phyloP scores from a whole-genome alignment of 1,284 basidiomycete genomes.

The Ganoderma sinense region DNA sequence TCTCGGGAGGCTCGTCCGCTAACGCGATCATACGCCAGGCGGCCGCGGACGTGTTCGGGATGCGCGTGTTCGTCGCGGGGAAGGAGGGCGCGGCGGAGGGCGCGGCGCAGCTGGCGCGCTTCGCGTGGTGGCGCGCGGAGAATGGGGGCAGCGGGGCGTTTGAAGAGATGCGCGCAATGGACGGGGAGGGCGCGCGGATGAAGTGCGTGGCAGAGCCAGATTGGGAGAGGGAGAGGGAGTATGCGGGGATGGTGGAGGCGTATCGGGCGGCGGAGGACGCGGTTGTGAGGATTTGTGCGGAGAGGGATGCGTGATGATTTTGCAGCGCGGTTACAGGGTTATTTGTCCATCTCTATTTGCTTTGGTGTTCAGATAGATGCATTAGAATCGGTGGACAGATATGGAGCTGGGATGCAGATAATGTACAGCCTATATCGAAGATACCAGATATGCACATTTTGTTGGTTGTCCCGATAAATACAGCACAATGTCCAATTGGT shows the following conservation, averaged over 20 bases:
- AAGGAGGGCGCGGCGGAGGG: conserved; percentile 78
- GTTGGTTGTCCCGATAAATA: neutral
- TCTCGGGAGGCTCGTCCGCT: conserved; percentile 83
- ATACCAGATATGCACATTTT: neutral
- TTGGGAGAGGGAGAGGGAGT: conserved; percentile 39
- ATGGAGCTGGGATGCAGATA: neutral
- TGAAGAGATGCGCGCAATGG: conserved; percentile 65
- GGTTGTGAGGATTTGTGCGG: conserved; percentile 43
- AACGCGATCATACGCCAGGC: conserved; percentile 81
- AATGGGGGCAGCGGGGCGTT: conserved; percentile 57
- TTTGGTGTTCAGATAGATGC: conserved; percentile 2
- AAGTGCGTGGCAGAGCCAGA: conserved; percentile 68
- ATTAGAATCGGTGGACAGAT: neutral
- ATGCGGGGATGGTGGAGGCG: conserved; percentile 42
- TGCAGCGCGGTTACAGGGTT: neutral
- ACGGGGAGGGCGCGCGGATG: conserved; percentile 55
- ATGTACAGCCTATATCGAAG: neutral
- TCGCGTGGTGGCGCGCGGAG: conserved; percentile 68
- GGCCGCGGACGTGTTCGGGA: conserved; percentile 81
- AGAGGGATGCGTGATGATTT: conserved; percentile 6
- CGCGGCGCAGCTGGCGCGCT: conserved; percentile 73
- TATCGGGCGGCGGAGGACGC: conserved; percentile 50
- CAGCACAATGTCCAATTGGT: neutral
- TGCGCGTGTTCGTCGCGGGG: conserved; percentile 73
- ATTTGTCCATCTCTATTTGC: neutral